Percentiles rank a stretch among this genome's conserved stretches.
Conservation (phyloP, 768 basidiomycete genomes). For the Russula griseocarnosa region DNA sequence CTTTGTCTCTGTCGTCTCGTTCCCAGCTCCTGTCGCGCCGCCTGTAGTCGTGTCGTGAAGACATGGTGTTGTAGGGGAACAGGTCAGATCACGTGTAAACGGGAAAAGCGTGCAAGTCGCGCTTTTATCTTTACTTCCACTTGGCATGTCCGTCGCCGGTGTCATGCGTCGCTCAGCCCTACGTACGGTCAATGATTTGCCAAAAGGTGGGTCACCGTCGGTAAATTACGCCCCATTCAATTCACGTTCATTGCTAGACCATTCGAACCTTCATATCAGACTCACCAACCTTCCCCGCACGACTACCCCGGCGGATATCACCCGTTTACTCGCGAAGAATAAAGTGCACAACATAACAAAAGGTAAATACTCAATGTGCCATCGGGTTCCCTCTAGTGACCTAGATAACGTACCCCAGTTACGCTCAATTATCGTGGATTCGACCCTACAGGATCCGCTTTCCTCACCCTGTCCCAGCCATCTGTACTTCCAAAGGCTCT, state of each 20-base stretch:
- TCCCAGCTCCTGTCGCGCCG: slow-evolving; percentile 35
- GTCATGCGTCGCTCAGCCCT: slow-evolving; percentile 1
- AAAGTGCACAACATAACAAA: slow-evolving; percentile 20
- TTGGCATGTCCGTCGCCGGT: slow-evolving; percentile 11
- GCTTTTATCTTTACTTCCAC: not conserved
- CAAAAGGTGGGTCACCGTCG: not conserved
- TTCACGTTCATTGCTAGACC: slow-evolving; percentile 8
- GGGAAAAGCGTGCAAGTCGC: not conserved
- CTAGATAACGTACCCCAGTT: slow-evolving; percentile 39
- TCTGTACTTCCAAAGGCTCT: slow-evolving; percentile 44
- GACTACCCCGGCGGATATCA: slow-evolving; percentile 23
- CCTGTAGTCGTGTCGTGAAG: slow-evolving; percentile 35
- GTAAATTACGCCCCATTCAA: not conserved
- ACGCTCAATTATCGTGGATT: slow-evolving; percentile 58
- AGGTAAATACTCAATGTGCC: slow-evolving; percentile 4
- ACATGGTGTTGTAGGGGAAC: slow-evolving; percentile 28
- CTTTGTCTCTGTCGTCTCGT: slow-evolving; percentile 30
- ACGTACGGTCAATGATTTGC: not conserved
- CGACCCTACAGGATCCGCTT: slow-evolving; percentile 54
- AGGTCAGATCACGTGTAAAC: slow-evolving; percentile 18
- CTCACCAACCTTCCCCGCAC: slow-evolving; percentile 25
- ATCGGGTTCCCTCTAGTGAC: not conserved
- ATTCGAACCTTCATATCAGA: slow-evolving; percentile 19
- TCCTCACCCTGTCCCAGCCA: slow-evolving; percentile 50
- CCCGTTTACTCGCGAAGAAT: slow-evolving; percentile 21